A percentile compares a stretch with the other conserved stretches of the same genome.
Conservation (phyloP, 768 basidiomycete genomes). For the Mycena epipterygia region DNA sequence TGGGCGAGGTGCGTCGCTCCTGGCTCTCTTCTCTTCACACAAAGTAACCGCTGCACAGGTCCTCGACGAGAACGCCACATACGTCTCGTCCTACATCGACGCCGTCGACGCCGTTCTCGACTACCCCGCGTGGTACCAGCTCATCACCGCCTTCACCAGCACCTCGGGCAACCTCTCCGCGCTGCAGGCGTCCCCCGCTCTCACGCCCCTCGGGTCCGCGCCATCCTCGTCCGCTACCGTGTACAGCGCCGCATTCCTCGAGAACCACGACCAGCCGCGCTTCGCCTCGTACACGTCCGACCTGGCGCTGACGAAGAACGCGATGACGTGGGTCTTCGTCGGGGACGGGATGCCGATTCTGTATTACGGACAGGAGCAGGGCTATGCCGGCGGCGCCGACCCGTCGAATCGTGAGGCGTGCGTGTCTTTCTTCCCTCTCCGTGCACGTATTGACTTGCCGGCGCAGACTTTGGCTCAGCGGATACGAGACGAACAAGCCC, state of each 20-base stretch:
- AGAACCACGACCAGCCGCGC: constrained; percentile 78
- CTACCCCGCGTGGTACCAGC: constrained; percentile 68
- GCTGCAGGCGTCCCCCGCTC: constrained; percentile 41
- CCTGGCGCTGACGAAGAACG: constrained; percentile 67
- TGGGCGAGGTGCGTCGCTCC: constrained; percentile 72
- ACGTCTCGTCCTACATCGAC: constrained; percentile 58
- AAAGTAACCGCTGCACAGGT: constrained; percentile 38
- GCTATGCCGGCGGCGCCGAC: constrained; percentile 67
- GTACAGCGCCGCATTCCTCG: constrained; percentile 74
- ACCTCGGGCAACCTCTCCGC: constrained; percentile 65
- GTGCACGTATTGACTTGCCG: not conserved
- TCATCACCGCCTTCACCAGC: constrained; percentile 67
- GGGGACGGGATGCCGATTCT: constrained; percentile 79
- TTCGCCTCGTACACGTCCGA: constrained; percentile 65
- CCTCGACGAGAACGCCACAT: constrained; percentile 38
- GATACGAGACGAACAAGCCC: constrained; percentile 63
- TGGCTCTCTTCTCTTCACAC: constrained; percentile 39
- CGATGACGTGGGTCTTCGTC: constrained; percentile 74
- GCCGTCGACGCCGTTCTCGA: constrained; percentile 71
- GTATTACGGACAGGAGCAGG: constrained; percentile 82
- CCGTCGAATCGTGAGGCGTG: constrained; percentile 76
- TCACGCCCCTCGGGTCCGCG: constrained; percentile 54
- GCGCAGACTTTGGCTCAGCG: constrained; percentile 72
- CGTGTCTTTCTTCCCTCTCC: constrained; percentile 21
- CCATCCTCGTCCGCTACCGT: constrained; percentile 54